phyloP scores from a whole-genome alignment of 2,329 filamentous ascomycete genomes.

The Colletotrichum aenigma region DNA sequence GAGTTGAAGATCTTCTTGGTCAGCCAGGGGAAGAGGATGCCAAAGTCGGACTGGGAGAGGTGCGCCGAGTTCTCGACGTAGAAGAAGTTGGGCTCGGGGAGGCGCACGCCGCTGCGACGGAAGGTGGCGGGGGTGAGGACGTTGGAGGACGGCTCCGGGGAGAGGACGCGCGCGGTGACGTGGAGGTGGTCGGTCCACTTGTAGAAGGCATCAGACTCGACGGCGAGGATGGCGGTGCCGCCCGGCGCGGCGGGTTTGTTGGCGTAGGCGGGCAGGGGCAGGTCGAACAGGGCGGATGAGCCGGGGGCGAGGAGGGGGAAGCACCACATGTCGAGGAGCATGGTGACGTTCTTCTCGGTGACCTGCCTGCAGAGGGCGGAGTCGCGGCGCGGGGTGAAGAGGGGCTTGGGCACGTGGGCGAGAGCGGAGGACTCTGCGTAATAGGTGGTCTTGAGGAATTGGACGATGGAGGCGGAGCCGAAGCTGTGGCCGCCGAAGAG shows the following conservation, averaged over 20 bases:
- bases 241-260: slow-evolving; percentile 53
- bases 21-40: slow-evolving; percentile 77
- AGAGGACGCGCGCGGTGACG: slow-evolving; percentile 69
- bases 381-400: slow-evolving; percentile 63
- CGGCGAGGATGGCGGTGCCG: slow-evolving; percentile 66
- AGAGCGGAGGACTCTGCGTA: slow-evolving; percentile 60
- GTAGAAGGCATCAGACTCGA: slow-evolving; percentile 79
- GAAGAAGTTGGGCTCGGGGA: slow-evolving; percentile 70
- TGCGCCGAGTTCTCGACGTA: slow-evolving; percentile 78
- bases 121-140: slow-evolving; percentile 45
- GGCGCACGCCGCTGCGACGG: slow-evolving; percentile 42
- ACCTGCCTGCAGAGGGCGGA: slow-evolving; percentile 69
- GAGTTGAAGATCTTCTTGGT: slow-evolving; percentile 63
- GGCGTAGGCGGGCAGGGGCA: slow-evolving; percentile 74
- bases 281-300: slow-evolving; percentile 68
- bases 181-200: slow-evolving; percentile 78
- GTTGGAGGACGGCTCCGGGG: slow-evolving; percentile 53
- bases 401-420: slow-evolving; percentile 53
- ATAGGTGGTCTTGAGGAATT: slow-evolving; percentile 81
- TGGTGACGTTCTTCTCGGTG: slow-evolving; percentile 66
- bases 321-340: slow-evolving; percentile 83
- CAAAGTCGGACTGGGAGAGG: slow-evolving; percentile 84
- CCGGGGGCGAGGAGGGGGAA: slow-evolving; percentile 70
- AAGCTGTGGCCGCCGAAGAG: slow-evolving; percentile 84
- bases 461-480: slow-evolving; percentile 74